Evolutionary conservation across 495 filamentous ascomycete genomes (phyloP), one percentile per base, ranked within the genome.

Genomic region (Aspergillus mulundensis): DNA sequence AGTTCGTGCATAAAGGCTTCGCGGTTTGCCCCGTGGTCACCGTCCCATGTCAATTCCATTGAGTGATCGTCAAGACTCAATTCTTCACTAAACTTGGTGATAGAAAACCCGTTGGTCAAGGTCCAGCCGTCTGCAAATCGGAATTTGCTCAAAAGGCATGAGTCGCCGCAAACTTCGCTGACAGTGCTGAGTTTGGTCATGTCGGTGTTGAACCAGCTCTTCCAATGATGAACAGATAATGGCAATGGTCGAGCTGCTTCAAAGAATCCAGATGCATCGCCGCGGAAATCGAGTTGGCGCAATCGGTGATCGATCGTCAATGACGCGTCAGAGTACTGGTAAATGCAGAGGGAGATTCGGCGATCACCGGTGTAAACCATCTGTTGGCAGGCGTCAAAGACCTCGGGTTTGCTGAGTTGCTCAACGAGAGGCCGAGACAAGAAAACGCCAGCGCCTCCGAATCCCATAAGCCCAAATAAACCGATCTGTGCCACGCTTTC

Each of bases 371-470:
- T 75, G 46, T 65, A 66, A 1, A 69, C 69, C 61, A 71, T 71
- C n/a, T 63, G 63, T 34, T 67, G 66, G 42, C 77, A 80, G 20
- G 62, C 58, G 7, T 73, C 63, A 45, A 66, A 70, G n/a, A 69
- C 64, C 60, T 43, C 70, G 32, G 51, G 59, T 5, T 55, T 52
- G 51, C 64, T 66, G 2, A 85, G 57, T 44, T 72, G 59, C 11
- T 70, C 61, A 0, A 78, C 49, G 4, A 82, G 66, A 20, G 81
- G 77, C n/a, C 70, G 63, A 5, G 81, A 83, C 30, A 85, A 61
- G 67, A 86, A 78, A 51, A 87, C 72, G 53, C 80, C 83, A 18
- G 79, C 84, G 61, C 84, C 84, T 54, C 84, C 84, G 54, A 82
- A 84, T 19, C 76, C 82, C 58, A 79, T 78, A 49, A 80, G 63